Evolutionary conservation across 1,139 yeast genomes (phyloP).

Genomic region (Pichia sp.): DNA sequence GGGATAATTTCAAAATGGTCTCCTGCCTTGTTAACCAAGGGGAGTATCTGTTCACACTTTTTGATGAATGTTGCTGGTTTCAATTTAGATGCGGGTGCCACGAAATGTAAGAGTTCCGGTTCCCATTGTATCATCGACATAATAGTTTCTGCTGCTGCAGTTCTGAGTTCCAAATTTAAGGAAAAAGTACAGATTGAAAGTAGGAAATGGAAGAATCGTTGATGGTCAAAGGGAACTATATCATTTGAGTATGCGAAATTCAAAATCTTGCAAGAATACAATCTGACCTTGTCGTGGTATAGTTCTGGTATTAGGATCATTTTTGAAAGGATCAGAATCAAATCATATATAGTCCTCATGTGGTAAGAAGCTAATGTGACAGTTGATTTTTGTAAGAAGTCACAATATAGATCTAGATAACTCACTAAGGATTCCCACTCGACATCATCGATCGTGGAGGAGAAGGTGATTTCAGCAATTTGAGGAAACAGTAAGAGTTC

Average conservation of each 20-base stretch:
- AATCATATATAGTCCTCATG: neutral
- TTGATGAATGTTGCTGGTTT: too few relatives aligned
- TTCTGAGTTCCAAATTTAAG: neutral
- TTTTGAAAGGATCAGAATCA: neutral
- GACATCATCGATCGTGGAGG: too few relatives aligned
- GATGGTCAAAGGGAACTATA: neutral
- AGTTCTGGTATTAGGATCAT: neutral
- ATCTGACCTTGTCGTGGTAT: neutral
- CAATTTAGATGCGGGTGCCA: too few relatives aligned
- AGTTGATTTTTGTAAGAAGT: too few relatives aligned
- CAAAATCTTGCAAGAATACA: neutral
- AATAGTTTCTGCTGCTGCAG: neutral
- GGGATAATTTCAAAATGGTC: too few relatives aligned
- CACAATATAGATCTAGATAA: too few relatives aligned
- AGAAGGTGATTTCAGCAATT: neutral
- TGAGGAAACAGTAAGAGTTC: conserved; percentile 1
- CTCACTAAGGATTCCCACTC: too few relatives aligned
- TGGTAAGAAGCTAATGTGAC: too few relatives aligned
- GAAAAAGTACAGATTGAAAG: neutral
- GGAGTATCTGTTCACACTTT: too few relatives aligned
- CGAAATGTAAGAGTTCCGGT: neutral
- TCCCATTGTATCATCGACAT: neutral
- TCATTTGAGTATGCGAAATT: neutral
- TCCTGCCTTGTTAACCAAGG: too few relatives aligned
- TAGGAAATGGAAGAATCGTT: neutral